A percentile compares a stretch with the other conserved stretches of the same genome.
Evolutionary conservation across 73 alveolate species (phyloP).

Genomic region (Symbiodinium natans): DNA sequence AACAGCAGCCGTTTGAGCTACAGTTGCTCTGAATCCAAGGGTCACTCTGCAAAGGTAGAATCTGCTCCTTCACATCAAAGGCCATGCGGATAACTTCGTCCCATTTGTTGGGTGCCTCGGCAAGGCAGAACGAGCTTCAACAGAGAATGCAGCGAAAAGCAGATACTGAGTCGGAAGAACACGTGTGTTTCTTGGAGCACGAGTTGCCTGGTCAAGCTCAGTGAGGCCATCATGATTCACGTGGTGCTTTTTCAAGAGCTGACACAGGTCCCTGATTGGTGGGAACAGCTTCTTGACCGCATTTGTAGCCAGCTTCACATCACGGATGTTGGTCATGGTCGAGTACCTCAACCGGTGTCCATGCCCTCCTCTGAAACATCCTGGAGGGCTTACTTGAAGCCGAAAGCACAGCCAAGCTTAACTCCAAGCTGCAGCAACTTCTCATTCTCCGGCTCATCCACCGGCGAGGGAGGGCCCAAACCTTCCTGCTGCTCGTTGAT

Average conservation of each 20-base stretch:
- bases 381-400: background rate
- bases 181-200: too few relatives aligned
- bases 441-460: slow-evolving; percentile 85
- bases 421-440: slow-evolving; percentile 48
- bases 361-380: too few relatives aligned
- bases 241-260: slow-evolving; percentile 73
- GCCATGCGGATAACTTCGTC: slow-evolving; percentile 99
- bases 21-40: too few relatives aligned
- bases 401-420: background rate
- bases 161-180: too few relatives aligned
- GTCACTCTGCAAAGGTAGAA: slow-evolving; percentile 98
- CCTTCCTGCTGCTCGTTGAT: slow-evolving; percentile 76
- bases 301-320: slow-evolving; percentile 96
- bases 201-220: slow-evolving; percentile 72
- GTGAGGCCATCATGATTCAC: slow-evolving; percentile 81
- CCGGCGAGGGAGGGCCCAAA: slow-evolving; percentile 75
- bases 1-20: too few relatives aligned
- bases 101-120: slow-evolving; percentile 97
- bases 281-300: slow-evolving; percentile 78
- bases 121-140: slow-evolving; percentile 92
- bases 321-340: slow-evolving; percentile 98
- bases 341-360: slow-evolving; percentile 12
- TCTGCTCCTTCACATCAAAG: slow-evolving; percentile 99
- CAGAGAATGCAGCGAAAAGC: too few relatives aligned
- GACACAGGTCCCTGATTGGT: slow-evolving; percentile 77